Evolutionary conservation across 225 moss, liverwort and hornwort genomes (phyloP), one percentile per base, ranked within the genome.

Genomic region (Takakia lepidozioides): DNA sequence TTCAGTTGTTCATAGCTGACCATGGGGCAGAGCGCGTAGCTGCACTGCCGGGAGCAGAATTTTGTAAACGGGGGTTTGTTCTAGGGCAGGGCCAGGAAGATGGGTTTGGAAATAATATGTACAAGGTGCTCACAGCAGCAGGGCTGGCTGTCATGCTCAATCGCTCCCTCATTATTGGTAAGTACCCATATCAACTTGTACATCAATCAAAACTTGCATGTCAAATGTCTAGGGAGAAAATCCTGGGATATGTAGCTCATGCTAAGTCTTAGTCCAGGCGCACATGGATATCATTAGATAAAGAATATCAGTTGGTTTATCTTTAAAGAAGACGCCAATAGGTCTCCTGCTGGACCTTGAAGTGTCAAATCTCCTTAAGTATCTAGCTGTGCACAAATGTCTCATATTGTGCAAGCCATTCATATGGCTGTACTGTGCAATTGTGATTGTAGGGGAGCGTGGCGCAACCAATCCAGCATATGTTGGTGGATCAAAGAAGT

Each of bases 71-170:
- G 26, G 75, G 63, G 51, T 88, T 88, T 47, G 85, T 82, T 6
- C 60, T 84, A 43, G 88, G 84, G 34, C 65, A 78, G 47, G 84
- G 72, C 43, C 57, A 62, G 27, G 70, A 78, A 30, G 73, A 81
- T 66, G 88, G 85, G 15, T 84, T 88, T 52, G 88, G 88, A 10
- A 85, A 88, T 20, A 73, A 67, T 22, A 79, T 88, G 60, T 88
- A 88, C 61, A 88, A 81, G 68, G 49, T 88, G 43, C 75, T 88
- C 27, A 75, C 84, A 30, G 70, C 81, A 26, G 82, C 85, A 2
- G 88, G 82, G 4, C 78, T 88, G 44, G 78, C 75, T 21, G 52
- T 88, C 24, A 85, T 88, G 56, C 82, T 88, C 55, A 88, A 88
- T 55, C 75, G 88, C 10, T 88, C 88, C 29, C 73, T 88, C 22